Percentiles rank a stretch among this genome's conserved stretches.
Conservation (phyloP, 2,329 filamentous ascomycete species). For the Sclerotinia spermophila region DNA sequence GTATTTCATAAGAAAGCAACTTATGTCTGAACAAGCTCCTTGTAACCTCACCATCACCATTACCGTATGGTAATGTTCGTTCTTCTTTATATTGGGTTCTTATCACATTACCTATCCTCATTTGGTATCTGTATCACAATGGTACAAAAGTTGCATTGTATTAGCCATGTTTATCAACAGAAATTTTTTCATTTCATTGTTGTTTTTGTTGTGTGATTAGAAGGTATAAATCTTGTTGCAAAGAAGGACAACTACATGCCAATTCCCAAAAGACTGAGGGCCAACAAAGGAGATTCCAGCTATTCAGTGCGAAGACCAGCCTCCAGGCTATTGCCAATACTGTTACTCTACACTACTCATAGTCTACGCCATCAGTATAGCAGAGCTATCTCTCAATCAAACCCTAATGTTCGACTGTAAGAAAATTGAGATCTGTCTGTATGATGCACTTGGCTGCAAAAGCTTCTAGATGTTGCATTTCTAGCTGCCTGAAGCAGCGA, state of each 20-base stretch:
- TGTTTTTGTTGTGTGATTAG: not conserved
- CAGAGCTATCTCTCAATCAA: no score
- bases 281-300: not conserved
- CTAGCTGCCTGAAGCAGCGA: not conserved
- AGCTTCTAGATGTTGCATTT: no score
- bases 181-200: not conserved
- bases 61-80: no score
- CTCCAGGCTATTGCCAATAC: not conserved
- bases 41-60: no score
- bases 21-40: not conserved
- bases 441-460: no score
- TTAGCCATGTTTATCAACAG: not conserved
- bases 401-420: not conserved
- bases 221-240: not conserved
- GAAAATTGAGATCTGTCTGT: not conserved
- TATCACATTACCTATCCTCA: not conserved
- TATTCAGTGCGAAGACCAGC: not conserved
- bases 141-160: not conserved
- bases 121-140: not conserved
- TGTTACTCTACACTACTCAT: not conserved
- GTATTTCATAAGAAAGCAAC: not conserved
- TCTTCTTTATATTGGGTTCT: not conserved
- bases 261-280: not conserved
- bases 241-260: not conserved
- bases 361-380: no score